Evolutionary conservation across 495 filamentous ascomycete genomes (phyloP), one percentile per base, ranked within the genome.

Genomic region (Neurospora sp.): DNA sequence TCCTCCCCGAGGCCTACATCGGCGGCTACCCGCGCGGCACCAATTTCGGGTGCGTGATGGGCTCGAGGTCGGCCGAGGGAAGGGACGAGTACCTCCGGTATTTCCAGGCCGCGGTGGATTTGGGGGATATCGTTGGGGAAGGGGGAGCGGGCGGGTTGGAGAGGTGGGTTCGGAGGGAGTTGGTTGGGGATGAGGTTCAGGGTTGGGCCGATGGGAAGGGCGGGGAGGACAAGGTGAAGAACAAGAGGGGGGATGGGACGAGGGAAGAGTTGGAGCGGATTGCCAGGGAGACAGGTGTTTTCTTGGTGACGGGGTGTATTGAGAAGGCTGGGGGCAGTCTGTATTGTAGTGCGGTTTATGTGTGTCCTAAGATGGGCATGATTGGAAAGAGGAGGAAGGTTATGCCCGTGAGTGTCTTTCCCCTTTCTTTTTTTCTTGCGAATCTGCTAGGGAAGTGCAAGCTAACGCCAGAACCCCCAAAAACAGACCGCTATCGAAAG

Each of bases 1-100:
- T 98, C 54, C 96, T 97, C 76, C 95, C 95, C 0, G 95, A 98
- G 84, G 95, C 95, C 37, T 98, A 93, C 80, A 86, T 98, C 0
- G 95, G 95, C 23, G 95, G 95, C 10, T 98, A 98, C 78, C 95
- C 95, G 16, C 91, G 95, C 31, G 92, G 91, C n/a, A 90, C 89
- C 73, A 83, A 84, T 69, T 97, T 97, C 76, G 94, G 93, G 14
- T 87, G 88, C 39, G 85, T 88, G 0, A 87, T 97, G 11, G 95
- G 95, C 0, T 83, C 84, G 3, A 90, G 95, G 7, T 85, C 86
- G 1, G 82, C 86, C 14, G 85, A 84, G 23, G 95, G 95, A 4
- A 88, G 95, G 5, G 93, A 96, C 9, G 94, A 96, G 73, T 98
- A 92, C 78, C 86, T 95, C 11, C 82, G 86, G 2, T 97, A 98